Base-by-base conservation (phyloP, 2,329 filamentous ascomycete genomes). In the Nannizzia gypsea region DNA sequence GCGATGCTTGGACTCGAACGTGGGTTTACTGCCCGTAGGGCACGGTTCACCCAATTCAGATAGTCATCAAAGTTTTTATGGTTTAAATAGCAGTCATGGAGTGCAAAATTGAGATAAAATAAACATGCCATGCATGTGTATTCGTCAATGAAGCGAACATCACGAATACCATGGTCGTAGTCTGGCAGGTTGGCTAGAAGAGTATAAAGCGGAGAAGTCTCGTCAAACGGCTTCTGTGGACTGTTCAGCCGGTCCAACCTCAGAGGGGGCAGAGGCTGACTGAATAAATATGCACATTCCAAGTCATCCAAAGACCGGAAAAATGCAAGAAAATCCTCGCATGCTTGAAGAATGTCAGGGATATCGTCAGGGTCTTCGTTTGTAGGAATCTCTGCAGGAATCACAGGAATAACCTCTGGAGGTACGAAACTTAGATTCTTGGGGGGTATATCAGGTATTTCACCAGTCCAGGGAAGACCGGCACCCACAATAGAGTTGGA, bases 121-220 rank as follows among this genome's bases (percentile, higher is more conserved):
- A 71, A 63, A 40, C 69, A 71, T 15, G 68, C 63, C 63, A 71
- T 67, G 59, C 68, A 68, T 6, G 67, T 65, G 56, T 70, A 70
- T 63, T 70, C 69, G 58, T 71, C 68, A 48, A 71, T 70, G 46
- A 69, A 71, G 6, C 68, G 66, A 42, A 71, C 64, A 59, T 69
- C 69, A 13, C 67, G 66, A 48, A 71, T 70, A 3, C 69, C 69
- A 42, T 67, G 69, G 46, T 71, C 68, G 38, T 71, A 69, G 28
- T 70, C 68, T 1, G 68, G 68, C 22, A 70, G 64, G 40, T 66
- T 66, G 2, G 69, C 69, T 6, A 71, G 62, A 5, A 68, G 66
- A 13, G 64, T 62, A 62, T 69, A 67, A 24, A 71, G 56, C n/a
- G 61, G 64, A 6, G 68, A 67, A 6, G 64, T 65, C 2, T 63